These are phyloP conservation scores for Stagonosporopsis chrysanthemi DNA, from an alignment of 2,329 filamentous ascomycete species.

Conservation along the genomic window DNA sequence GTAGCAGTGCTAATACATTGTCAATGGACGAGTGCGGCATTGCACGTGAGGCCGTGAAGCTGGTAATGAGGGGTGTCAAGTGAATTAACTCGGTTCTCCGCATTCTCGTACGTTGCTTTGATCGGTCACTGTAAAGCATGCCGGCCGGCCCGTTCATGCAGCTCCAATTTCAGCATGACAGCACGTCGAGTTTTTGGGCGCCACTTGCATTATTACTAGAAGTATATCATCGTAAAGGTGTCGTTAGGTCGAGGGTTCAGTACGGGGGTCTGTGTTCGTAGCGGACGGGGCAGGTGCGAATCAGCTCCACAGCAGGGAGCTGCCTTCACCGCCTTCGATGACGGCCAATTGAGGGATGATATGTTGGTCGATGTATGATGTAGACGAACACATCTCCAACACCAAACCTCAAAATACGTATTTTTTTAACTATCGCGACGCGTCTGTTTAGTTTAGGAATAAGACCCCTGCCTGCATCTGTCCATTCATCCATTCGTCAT, in stretches of 20 bases:
- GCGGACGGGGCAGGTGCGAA: background rate
- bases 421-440: background rate
- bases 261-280: background rate
- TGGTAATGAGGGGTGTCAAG: conserved; percentile 3
- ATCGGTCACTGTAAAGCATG: background rate
- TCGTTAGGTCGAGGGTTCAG: background rate
- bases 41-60: background rate
- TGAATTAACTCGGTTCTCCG: conserved; percentile 1
- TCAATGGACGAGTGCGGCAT: background rate
- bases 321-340: conserved; percentile 16
- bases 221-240: background rate
- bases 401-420: background rate
- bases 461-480: background rate
- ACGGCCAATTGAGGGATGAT: conserved; percentile 3
- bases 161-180: background rate
- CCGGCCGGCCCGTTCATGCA: background rate
- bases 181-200: background rate
- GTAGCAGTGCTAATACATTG: background rate
- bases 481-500: conserved; percentile 22
- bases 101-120: background rate
- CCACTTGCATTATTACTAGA: background rate
- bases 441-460: background rate
- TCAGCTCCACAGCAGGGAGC: conserved; percentile 15
- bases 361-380: conserved; percentile 10
- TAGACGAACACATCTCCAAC: conserved; percentile 5